Evolutionary conservation across 768 basidiomycete genomes (phyloP).

Genomic region (Macrolepiota fuliginosa): DNA sequence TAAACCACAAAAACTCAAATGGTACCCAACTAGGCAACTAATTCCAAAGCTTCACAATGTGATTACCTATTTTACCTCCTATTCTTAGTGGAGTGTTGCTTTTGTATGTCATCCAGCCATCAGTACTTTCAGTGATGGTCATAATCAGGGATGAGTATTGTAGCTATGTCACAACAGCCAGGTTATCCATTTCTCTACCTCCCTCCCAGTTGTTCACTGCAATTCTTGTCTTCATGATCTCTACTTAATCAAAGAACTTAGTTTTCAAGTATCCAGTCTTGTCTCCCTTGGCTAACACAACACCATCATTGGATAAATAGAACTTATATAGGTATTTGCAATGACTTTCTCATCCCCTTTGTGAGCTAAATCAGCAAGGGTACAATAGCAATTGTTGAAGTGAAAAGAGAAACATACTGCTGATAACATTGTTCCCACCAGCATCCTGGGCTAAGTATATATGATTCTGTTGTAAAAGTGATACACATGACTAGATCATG

Average conservation of each 20-base stretch:
- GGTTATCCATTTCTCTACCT: constrained; percentile 9
- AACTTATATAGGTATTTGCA: constrained; percentile 82
- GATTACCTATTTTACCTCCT: no score
- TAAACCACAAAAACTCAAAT: no score
- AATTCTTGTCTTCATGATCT: constrained; percentile 37
- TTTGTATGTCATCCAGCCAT: no score
- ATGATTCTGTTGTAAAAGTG: no score
- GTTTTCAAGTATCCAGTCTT: constrained; percentile 56
- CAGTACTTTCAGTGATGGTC: no score
- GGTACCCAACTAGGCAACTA: no score
- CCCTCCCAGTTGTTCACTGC: constrained; percentile 34
- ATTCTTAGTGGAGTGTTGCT: no score
- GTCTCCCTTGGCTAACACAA: constrained; percentile 83
- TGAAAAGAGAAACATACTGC: constrained; percentile 52
- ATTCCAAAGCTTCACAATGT: no score
- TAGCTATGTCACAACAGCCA: neutral
- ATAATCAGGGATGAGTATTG: no score
- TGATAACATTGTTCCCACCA: constrained; percentile 62
- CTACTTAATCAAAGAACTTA: constrained; percentile 70
- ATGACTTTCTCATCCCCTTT: constrained; percentile 77
- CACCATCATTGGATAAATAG: constrained; percentile 81
- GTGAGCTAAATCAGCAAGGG: neutral
- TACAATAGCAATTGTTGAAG: neutral
- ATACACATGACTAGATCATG: no score
- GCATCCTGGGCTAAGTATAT: constrained; percentile 89